Percentiles rank a stretch among this genome's conserved stretches.
phyloP scores from a whole-genome alignment of 2,329 filamentous ascomycete species.

The Periconia sp. region DNA sequence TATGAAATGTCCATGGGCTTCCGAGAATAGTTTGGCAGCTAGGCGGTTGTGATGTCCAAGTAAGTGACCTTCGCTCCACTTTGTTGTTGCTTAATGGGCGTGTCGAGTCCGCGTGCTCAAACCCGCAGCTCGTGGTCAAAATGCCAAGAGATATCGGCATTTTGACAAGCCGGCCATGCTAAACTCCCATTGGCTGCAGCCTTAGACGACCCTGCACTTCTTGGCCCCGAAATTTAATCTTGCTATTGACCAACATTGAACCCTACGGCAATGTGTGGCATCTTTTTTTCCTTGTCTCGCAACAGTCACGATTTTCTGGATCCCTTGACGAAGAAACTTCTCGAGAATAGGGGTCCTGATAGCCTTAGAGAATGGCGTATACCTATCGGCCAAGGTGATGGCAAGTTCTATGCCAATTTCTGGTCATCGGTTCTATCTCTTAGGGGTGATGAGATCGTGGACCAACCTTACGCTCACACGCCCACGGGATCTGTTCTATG shows the following conservation, averaged over 20 bases:
- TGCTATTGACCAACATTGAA: background rate
- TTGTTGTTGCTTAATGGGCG: background rate
- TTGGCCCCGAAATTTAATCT: background rate
- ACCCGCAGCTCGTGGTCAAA: conserved; percentile 7
- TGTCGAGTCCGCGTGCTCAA: background rate
- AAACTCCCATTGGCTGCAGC: background rate
- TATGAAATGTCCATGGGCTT: conserved; percentile 25
- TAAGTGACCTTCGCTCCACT: background rate
- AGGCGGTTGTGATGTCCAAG: background rate
- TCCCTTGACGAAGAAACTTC: conserved; percentile 22
- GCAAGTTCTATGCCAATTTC: conserved; percentile 58
- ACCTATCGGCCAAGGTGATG: conserved; percentile 7
- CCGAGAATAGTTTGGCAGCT: background rate
- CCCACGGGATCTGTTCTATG: conserved; percentile 69
- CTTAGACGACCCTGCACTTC: background rate
- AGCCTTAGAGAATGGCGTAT: conserved; percentile 20
- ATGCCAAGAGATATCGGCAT: conserved; percentile 23
- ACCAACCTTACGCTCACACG: conserved; percentile 70
- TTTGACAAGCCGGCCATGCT: conserved; percentile 11
- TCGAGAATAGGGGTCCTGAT: conserved; percentile 40
- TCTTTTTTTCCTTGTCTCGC: conserved; percentile 53
- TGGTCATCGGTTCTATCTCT: conserved; percentile 87
- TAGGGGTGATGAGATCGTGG: conserved; percentile 70
- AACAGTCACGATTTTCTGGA: conserved; percentile 25
- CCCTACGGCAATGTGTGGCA: conserved; percentile 47